A percentile compares a stretch with the other conserved stretches of the same genome.
Evolutionary conservation across 345 rosid species (phyloP).

Genomic region (Eucalyptus dawsonii): DNA sequence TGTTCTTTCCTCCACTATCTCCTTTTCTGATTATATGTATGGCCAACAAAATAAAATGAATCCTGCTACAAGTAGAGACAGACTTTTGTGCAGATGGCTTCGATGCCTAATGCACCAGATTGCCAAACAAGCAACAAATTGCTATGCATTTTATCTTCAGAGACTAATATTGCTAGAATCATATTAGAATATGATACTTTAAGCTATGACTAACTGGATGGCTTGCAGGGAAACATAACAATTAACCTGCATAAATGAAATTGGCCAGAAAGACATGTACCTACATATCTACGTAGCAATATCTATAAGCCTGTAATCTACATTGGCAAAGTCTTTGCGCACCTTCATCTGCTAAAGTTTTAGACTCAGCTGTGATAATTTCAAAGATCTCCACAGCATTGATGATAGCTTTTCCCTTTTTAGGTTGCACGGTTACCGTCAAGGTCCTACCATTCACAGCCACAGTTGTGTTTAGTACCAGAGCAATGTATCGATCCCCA

Average conservation of each 20-base stretch:
- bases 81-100: not conserved
- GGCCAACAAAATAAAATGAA: not conserved
- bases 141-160: not conserved
- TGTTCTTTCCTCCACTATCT: not conserved
- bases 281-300: not conserved
- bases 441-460: conserved; percentile 75
- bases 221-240: not conserved
- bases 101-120: not conserved
- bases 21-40: not conserved
- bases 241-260: not conserved
- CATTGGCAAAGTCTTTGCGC: not conserved
- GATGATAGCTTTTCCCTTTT: conserved; percentile 57
- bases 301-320: not conserved
- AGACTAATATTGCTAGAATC: not conserved
- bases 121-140: not conserved
- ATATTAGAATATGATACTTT: not conserved
- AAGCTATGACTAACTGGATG: not conserved
- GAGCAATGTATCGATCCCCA: conserved; percentile 56
- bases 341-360: conserved; percentile 83
- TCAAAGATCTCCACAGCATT: conserved; percentile 94
- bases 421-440: conserved; percentile 60
- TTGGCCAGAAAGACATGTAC: not conserved
- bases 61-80: not conserved
- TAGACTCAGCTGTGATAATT: conserved; percentile 53
- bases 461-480: conserved; percentile 74